Evolutionary conservation across 129 eudicot species (phyloP), one percentile per base, ranked within the genome.

Genomic region (Solidago caesia): DNA sequence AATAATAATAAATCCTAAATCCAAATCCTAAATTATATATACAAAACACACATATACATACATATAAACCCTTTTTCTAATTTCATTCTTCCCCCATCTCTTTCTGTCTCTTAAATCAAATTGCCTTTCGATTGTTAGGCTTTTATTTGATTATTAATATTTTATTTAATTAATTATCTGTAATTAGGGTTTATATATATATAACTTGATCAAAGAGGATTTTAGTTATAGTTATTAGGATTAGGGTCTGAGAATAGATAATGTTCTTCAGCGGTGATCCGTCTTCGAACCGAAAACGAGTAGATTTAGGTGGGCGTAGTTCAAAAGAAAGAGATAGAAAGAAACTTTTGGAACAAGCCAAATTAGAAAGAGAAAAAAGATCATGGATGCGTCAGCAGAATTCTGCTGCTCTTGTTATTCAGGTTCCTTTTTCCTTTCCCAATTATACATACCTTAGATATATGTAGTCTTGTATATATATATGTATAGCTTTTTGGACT

Each of bases 231-330:
- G 39, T 33, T 33, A 33, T 33, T 33, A 33, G 39, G 39, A 33
- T 33, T 3, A 33, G 39, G 39, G 39, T 46, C 10, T n/a, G 10
- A 56, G 61, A 61, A 68, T 49, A 43, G 21, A 80, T 27, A 27
- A 94, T 94, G 98, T 94, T 83, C 73, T 94, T 94, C 82, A 74
- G 84, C n/a, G 98, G 98, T 25, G 98, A 94, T 86, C 84, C 96
- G 5, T 86, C 21, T 21, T 21, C 98, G 49, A 81, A 86, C 44
- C 73, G 91, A 78, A 93, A 90, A 66, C 89, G 97, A 53, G 98
- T 94, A 33, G 96, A 94, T 94, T 88, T 94, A 77, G 98, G 98
- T 14, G 98, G 98, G n/a, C 92, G 98, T 55, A 94, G 98, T 60
- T 86, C 98, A 4, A 90, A 90, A 77, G 98, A 94, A 80, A 76